Percentiles rank a stretch among this genome's conserved stretches.
phyloP scores from a whole-genome alignment of 2,329 filamentous ascomycete genomes.

The Ophiostoma perfectum region DNA sequence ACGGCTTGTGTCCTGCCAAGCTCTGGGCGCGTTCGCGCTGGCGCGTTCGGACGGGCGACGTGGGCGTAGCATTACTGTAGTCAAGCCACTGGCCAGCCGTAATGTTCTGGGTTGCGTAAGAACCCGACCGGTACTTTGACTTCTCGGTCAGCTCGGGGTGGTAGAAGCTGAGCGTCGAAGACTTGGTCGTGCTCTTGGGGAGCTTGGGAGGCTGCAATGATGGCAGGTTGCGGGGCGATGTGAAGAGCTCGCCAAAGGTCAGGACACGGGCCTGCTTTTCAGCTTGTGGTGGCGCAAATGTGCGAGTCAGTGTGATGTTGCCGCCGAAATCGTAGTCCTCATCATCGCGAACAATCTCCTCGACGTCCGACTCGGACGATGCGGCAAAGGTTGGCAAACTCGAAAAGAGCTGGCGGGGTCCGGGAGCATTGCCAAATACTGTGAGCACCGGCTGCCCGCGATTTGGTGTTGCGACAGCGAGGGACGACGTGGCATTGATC shows the following conservation, averaged over 20 bases:
- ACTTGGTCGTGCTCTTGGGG: constrained; percentile 63
- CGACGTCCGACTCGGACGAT: constrained; percentile 41
- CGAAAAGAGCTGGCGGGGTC: constrained; percentile 76
- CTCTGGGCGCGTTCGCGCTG: constrained; percentile 69
- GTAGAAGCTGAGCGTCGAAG: constrained; percentile 38
- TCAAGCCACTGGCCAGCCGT: constrained; percentile 65
- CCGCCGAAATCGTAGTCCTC: constrained; percentile 22
- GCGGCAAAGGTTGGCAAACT: constrained; percentile 55
- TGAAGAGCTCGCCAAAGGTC: constrained; percentile 69
- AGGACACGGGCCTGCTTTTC: constrained; percentile 50
- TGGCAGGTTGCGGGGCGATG: constrained; percentile 59
- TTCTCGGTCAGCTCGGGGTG: constrained; percentile 44
- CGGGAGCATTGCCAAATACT: constrained; percentile 67
- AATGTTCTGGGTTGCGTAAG: constrained; percentile 63
- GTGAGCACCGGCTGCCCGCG: constrained; percentile 58
- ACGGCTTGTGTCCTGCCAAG: constrained; percentile 54
- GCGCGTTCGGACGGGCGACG: constrained; percentile 53
- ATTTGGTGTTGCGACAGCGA: constrained; percentile 31
- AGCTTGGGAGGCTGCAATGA: constrained; percentile 66
- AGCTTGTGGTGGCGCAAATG: constrained; percentile 45
- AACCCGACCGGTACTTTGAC: constrained; percentile 47
- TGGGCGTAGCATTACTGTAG: constrained; percentile 58
- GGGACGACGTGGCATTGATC: constrained; percentile 9
- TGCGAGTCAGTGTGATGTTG: constrained; percentile 60
- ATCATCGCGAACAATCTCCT: constrained; percentile 44